Evolutionary conservation across 371 early-diverging fungal species (phyloP).

Genomic region (Fennellomyces sp.): DNA sequence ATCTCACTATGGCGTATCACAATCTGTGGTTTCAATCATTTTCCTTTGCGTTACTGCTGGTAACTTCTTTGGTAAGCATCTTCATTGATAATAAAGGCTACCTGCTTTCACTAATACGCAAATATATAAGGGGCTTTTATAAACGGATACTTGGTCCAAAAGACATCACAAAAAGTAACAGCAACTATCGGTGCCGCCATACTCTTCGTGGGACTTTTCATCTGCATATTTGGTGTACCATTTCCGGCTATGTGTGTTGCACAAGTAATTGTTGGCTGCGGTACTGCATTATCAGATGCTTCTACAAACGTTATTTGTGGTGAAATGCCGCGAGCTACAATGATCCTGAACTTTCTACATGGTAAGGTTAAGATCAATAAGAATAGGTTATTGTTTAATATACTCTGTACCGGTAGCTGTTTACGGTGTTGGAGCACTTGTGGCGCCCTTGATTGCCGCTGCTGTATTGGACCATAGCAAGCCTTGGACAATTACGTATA

Average conservation of each 20-base stretch:
- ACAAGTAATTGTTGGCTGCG: background rate
- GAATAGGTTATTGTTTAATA: too few relatives aligned
- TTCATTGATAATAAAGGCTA: background rate
- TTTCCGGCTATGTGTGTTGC: background rate
- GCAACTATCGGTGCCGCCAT: conserved; percentile 10
- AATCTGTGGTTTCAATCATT: conserved; percentile 19
- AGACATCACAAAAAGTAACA: conserved; percentile 8
- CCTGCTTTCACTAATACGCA: too few relatives aligned
- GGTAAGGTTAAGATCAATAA: too few relatives aligned
- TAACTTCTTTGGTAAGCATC: conserved; percentile 7
- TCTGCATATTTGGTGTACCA: conserved; percentile 11
- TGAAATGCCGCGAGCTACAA: background rate
- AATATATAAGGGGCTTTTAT: conserved; percentile 6
- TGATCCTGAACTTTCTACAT: background rate
- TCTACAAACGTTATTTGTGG: background rate
- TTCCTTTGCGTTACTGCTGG: conserved; percentile 19
- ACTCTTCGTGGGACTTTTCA: conserved; percentile 6
- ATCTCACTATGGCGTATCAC: conserved; percentile 18
- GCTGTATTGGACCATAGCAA: conserved; percentile 9
- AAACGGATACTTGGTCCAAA: conserved; percentile 15
- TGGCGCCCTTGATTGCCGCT: conserved; percentile 26
- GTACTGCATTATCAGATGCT: conserved; percentile 10
- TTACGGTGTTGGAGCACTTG: conserved; percentile 25
- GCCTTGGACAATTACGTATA: conserved; percentile 17
- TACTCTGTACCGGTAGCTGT: conserved; percentile 15